Base-by-base conservation (phyloP, 2,329 filamentous ascomycete species). In the Calonectria multiphialidica region DNA sequence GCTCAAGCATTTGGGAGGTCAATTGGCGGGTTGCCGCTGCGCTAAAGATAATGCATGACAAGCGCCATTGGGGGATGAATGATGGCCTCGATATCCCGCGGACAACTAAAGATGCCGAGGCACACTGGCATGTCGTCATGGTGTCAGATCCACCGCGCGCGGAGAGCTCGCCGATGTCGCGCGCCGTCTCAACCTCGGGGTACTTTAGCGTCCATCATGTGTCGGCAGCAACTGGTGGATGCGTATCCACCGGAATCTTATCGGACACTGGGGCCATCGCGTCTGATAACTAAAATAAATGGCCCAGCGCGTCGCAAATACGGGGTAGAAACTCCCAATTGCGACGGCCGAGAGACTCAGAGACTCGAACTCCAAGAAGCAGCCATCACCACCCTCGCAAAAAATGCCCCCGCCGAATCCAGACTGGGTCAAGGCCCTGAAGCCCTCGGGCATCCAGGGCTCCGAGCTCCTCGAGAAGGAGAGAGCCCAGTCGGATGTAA, bases 401-500 rank as follows among this genome's bases (percentile, higher is more conserved):
- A 66, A 33, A 59, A 80, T 80, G 78, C 78, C 78, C 73, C 78
- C 73, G 7, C 74, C 76, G 35, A 80, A 81, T 72, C 80, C 80
- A 18, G 80, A 81, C 71, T 81, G 80, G 80, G 80, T 81, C 70
- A 80, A 81, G 71, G 81, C 82, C 78, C 82, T 85, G 30, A 80
- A 77, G 74, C 83, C 83, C 6, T 82, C 93, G 3, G 89, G 89
- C 68, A 91, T 91, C 6, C 93, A 94, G 78, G 93, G 93, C 74
- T 87, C 88, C 45, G 92, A 94, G 79, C 88, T 95, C 59, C 90
- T 95, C 66, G 82, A 87, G n/a, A 86, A 89, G 63, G 93, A 95
- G 86, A 90, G 94, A 74, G 88, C 88, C 28, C 90, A 90, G 78
- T 94, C 92, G 64, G 91, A 91, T 71, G 83, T 95, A 76, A 87